These are phyloP conservation scores for Coemansia sp. DNA, from an alignment of 192 early-diverging fungal genomes.

Conservation along the genomic window DNA sequence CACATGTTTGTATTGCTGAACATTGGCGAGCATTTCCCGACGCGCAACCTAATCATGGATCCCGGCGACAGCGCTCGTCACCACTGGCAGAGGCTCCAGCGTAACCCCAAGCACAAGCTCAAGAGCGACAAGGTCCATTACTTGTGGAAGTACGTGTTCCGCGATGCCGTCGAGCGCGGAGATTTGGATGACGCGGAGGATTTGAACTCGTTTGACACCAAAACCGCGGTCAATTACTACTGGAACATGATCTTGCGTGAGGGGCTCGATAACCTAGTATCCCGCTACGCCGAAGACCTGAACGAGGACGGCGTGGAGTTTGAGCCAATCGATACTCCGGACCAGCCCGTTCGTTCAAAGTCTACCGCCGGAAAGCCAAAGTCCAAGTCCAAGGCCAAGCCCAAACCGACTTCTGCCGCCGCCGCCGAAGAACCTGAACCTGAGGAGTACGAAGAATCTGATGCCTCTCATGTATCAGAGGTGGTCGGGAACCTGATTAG, in stretches of 20 bases:
- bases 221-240: constrained; percentile 20
- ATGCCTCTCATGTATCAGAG: background rate
- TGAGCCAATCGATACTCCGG: background rate
- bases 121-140: background rate
- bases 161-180: constrained; percentile 31
- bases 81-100: constrained; percentile 14
- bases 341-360: background rate
- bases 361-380: background rate
- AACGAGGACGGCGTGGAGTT: background rate
- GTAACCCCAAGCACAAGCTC: background rate
- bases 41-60: background rate
- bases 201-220: constrained; percentile 21
- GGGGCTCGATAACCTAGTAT: constrained; percentile 14
- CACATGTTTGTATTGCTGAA: constrained; percentile 19
- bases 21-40: constrained; percentile 20
- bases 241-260: constrained; percentile 7
- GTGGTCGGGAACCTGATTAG: background rate
- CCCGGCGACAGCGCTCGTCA: constrained; percentile 22
- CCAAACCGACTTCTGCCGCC: background rate
- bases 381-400: too few relatives aligned
- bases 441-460: background rate
- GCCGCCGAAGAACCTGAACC: too few relatives aligned
- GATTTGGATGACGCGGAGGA: constrained; percentile 18
- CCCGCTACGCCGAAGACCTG: constrained; percentile 23
- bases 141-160: constrained; percentile 35